Base-by-base conservation (phyloP, 768 basidiomycete genomes). In the Chalciporus pseudorubinellus region DNA sequence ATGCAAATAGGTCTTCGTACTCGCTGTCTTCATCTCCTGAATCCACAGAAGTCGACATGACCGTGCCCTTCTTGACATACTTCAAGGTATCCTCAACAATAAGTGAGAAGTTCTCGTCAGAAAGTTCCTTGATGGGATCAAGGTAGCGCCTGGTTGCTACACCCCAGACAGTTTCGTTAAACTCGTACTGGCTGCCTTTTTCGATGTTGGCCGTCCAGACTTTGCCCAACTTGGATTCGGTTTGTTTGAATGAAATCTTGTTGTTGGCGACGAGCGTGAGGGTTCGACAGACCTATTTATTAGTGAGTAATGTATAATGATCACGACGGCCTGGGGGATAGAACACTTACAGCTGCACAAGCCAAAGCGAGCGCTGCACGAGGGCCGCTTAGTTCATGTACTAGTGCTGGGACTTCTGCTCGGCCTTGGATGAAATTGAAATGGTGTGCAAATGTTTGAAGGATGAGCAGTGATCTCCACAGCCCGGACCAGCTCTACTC, bases 401-500 rank as follows among this genome's bases (percentile, higher is more conserved):
- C 41, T 12, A 50, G 14, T 21, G 4, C 31, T 3, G 31, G 12
- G 24, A 44, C 29, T n/a, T n/a, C 39, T 5, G n/a, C 39, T 50
- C 13, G 34, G 33, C 33, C 42, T 6, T 19, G 18, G 3, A 40
- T 38, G 7, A 19, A 50, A 22, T 50, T 50, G 41, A 50, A 50
- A n/a, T 50, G 42, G 14, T 50, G 48, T 0, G 42, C 48, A 29
- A 43, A 44, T 2, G 11, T 43, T 19, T 50, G 48, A 18, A 50
- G 48, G 13, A 50, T 12, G 19, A 50, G 36, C 6, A 13, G 18
- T 20, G 48, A 22, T 31, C 12, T 24, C 48, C 48, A 50, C 39
- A 57, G 44, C 34, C 42, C 31, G 2, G 48, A 22, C 48, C 48
- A 49, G 18, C 2, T 16, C 48, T 50, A 33, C 43, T 38, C 3